Conservation (phyloP, 257 asterid genomes). For the Capsicum chinense region DNA sequence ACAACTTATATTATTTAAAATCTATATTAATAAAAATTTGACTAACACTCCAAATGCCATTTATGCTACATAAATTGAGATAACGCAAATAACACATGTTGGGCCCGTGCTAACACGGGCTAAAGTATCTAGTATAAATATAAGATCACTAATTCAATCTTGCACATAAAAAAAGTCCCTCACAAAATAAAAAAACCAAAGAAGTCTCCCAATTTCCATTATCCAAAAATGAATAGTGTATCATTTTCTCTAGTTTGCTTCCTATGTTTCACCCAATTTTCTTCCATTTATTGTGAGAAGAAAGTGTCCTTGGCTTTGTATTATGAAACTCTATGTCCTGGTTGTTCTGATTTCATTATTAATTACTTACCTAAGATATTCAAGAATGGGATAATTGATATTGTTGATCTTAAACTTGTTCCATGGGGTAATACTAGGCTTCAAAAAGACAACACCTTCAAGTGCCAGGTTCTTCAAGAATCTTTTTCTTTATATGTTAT, state of each 20-base stretch:
- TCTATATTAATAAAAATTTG: no score
- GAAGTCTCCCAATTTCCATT: neutral
- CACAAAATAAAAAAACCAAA: neutral
- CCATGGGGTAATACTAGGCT: conserved; percentile 59
- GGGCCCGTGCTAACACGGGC: no score
- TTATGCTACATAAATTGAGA: no score
- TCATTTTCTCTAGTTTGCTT: neutral
- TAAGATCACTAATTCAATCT: neutral
- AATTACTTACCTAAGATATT: conserved; percentile 44
- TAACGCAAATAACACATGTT: no score
- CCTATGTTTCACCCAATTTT: neutral
- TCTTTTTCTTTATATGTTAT: neutral
- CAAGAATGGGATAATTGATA: conserved; percentile 43
- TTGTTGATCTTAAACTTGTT: conserved; percentile 48
- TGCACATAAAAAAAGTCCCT: neutral
- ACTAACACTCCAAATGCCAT: no score
- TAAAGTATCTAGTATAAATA: no score
- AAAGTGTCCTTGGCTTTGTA: conserved; percentile 39
- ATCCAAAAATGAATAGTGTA: neutral
- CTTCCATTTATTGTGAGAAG: neutral
- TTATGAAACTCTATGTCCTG: conserved; percentile 55
- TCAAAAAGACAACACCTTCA: conserved; percentile 39
- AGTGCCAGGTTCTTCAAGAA: conserved; percentile 46
- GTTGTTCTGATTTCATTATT: conserved; percentile 45
- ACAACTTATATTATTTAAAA: no score